Conservation (phyloP, 352 stramenopile genomes). For the Globisporangium barbulae region DNA sequence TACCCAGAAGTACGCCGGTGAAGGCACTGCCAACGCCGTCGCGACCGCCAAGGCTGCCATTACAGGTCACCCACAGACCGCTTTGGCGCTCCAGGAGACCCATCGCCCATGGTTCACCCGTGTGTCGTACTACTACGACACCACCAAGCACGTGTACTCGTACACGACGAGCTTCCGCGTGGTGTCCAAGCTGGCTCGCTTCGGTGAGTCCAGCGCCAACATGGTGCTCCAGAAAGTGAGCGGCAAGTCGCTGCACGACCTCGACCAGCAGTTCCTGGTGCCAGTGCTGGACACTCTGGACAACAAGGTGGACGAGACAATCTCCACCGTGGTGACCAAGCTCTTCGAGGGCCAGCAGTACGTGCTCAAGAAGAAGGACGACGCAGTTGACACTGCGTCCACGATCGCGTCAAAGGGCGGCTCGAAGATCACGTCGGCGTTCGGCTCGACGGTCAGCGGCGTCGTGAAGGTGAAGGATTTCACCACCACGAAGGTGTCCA, state of each 20-base stretch:
- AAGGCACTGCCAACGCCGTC: conserved; percentile 21
- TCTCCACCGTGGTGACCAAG: conserved; percentile 15
- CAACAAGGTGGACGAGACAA: conserved; percentile 59
- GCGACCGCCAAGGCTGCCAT: background rate
- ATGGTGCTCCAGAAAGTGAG: conserved; percentile 56
- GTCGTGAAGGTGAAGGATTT: conserved; percentile 61
- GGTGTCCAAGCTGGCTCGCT: conserved; percentile 53
- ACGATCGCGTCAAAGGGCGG: conserved; percentile 41
- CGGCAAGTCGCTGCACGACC: conserved; percentile 52
- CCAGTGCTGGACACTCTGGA: conserved; percentile 55
- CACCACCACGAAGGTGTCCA: conserved; percentile 40
- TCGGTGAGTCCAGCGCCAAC: conserved; percentile 68
- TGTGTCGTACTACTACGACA: conserved; percentile 79
- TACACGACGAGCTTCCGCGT: conserved; percentile 80
- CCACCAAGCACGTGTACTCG: conserved; percentile 74
- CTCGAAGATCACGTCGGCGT: conserved; percentile 36
- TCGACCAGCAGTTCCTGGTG: conserved; percentile 49
- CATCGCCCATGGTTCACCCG: conserved; percentile 72
- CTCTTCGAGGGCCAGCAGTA: conserved; percentile 61
- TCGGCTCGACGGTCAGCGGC: conserved; percentile 37
- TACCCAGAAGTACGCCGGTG: conserved; percentile 4
- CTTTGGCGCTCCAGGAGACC: conserved; percentile 10
- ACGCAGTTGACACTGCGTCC: conserved; percentile 14
- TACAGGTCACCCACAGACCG: background rate
- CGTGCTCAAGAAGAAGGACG: conserved; percentile 68